A percentile compares a stretch with the other conserved stretches of the same genome.
Conservation (phyloP, 2,329 filamentous ascomycete genomes). For the Whalleya microplaca region DNA sequence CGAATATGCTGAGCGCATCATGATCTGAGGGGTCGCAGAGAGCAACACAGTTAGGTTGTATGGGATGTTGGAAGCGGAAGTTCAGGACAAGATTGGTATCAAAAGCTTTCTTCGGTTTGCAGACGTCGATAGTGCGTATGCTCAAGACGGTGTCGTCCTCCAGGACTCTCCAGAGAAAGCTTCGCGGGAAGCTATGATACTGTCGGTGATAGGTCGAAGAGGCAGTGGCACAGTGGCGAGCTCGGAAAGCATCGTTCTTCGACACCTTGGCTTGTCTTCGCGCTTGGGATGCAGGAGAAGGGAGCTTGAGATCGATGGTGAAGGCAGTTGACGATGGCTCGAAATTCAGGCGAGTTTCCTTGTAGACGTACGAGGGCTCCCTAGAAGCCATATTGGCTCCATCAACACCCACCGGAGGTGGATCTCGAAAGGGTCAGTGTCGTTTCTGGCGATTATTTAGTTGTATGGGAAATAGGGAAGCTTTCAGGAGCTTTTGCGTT, state of each 20-base stretch:
- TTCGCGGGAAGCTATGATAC: constrained; percentile 75
- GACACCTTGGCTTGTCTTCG: constrained; percentile 44
- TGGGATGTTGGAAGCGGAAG: constrained; percentile 73
- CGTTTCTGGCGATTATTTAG: constrained; percentile 1
- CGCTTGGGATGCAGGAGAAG: constrained; percentile 54
- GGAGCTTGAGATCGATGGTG: constrained; percentile 71
- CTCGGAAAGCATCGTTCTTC: constrained; percentile 76
- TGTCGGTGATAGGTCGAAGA: constrained; percentile 85
- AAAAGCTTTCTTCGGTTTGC: constrained; percentile 64
- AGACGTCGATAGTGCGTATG: constrained; percentile 81
- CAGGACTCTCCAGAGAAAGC: constrained; percentile 88
- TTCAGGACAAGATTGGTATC: constrained; percentile 78
- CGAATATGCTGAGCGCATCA: constrained; percentile 60
- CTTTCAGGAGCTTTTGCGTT: constrained; percentile 10
- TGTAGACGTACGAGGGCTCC: constrained; percentile 72
- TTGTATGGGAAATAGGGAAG: constrained; percentile 2
- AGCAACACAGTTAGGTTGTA: constrained; percentile 78
- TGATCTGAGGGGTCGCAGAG: constrained; percentile 78
- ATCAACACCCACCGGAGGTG: constrained; percentile 46
- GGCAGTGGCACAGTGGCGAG: constrained; percentile 73
- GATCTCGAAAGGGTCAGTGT: constrained; percentile 22
- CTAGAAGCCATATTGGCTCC: constrained; percentile 70
- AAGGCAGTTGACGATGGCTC: constrained; percentile 72
- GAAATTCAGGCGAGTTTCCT: constrained; percentile 84
- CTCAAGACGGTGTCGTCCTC: constrained; percentile 81